Conservation (phyloP, 2,329 filamentous ascomycete species). For the Madurella mycetomatis region DNA sequence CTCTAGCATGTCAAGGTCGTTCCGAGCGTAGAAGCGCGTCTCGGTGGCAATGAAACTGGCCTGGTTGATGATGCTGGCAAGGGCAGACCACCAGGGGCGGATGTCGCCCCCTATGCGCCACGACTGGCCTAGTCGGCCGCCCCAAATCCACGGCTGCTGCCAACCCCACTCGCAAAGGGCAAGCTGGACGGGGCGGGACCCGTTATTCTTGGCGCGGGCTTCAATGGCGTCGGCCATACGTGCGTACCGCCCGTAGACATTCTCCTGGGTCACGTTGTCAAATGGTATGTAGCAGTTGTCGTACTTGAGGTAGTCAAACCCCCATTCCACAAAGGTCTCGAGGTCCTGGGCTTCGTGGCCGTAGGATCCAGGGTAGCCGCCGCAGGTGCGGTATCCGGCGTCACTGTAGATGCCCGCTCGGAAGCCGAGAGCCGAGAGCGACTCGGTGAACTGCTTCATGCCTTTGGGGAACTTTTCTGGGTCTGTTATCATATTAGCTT, state of each 20-base stretch:
- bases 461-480: slow-evolving; percentile 13
- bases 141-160: slow-evolving; percentile 14
- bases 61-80: slow-evolving; percentile 13
- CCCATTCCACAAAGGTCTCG: slow-evolving; percentile 11
- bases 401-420: slow-evolving; percentile 15
- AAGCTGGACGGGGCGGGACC: slow-evolving; percentile 1
- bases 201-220: neutral
- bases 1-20: slow-evolving; percentile 17
- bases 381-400: slow-evolving; percentile 11
- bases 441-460: slow-evolving; percentile 13
- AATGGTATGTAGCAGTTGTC: slow-evolving; percentile 19
- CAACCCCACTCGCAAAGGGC: slow-evolving; percentile 17
- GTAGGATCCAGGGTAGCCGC: slow-evolving; percentile 10
- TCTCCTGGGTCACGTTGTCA: slow-evolving; percentile 14
- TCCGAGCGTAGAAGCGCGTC: slow-evolving; percentile 7
- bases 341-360: slow-evolving; percentile 13
- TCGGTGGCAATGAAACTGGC: slow-evolving; percentile 11
- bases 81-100: slow-evolving; percentile 11
- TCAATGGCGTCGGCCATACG: slow-evolving; percentile 11
- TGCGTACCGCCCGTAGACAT: slow-evolving; percentile 9
- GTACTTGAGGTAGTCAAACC: slow-evolving; percentile 15
- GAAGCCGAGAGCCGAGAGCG: slow-evolving; percentile 9
- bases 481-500: neutral
- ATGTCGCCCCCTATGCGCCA: slow-evolving; percentile 15
- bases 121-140: slow-evolving; percentile 7